Conservation (phyloP, 202 grass and related monocot genomes). For the Miscanthus sacchariflorus region DNA sequence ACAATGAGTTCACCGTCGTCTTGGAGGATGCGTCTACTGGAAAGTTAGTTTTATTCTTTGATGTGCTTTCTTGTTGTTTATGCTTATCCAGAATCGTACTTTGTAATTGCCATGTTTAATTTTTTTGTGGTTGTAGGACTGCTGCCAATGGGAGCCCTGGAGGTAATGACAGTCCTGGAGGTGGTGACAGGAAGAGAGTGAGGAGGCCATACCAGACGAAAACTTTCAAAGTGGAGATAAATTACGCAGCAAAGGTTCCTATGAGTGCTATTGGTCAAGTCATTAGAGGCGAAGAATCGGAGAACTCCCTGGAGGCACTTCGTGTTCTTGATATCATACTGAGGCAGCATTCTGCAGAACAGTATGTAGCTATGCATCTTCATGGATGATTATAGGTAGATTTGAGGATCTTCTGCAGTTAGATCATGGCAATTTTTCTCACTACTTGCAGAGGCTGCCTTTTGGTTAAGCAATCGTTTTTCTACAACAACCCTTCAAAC, state of each 20-base stretch:
- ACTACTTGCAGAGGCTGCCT: constrained; percentile 76
- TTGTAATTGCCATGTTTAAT: not conserved
- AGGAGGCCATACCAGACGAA: constrained; percentile 60
- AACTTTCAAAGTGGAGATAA: constrained; percentile 76
- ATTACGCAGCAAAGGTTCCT: constrained; percentile 65
- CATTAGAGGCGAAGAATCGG: constrained; percentile 69
- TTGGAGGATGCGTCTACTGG: constrained; percentile 66
- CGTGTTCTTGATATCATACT: constrained; percentile 87
- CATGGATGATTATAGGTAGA: not conserved
- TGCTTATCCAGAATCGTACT: not conserved
- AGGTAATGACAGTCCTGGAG: constrained; percentile 58
- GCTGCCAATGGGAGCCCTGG: constrained; percentile 63
- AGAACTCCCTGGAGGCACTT: constrained; percentile 76
- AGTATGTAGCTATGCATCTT: constrained; percentile 66
- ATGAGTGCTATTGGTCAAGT: constrained; percentile 71
- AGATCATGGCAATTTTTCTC: not conserved
- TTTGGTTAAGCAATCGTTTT: constrained; percentile 84
- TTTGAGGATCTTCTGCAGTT: constrained; percentile 4
- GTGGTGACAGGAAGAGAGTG: constrained; percentile 63
- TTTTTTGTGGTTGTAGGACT: constrained; percentile 46
- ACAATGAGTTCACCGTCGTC: constrained; percentile 76
- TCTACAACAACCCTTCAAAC: constrained; percentile 68
- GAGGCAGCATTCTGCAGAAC: constrained; percentile 69
- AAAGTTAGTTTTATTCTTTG: constrained; percentile 58
- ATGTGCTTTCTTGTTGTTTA: constrained; percentile 8